A percentile compares a stretch with the other conserved stretches of the same genome.
phyloP scores from a whole-genome alignment of 2,329 filamentous ascomycete species.

The Neonectria coccinea region DNA sequence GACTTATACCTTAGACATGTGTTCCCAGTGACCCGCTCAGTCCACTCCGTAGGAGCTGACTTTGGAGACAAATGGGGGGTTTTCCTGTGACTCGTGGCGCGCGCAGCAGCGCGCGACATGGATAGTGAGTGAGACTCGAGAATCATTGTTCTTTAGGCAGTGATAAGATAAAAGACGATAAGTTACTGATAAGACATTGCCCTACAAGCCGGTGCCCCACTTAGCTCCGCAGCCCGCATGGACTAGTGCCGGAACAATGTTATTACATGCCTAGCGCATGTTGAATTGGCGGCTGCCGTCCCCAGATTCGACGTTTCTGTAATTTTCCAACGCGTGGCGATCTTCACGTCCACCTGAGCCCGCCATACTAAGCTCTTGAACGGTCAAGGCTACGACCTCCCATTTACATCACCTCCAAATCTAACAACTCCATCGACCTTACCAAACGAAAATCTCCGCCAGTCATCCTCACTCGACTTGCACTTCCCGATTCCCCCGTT shows the following conservation, averaged over 20 bases:
- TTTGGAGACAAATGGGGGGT: too few species aligned
- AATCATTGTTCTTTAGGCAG: not conserved
- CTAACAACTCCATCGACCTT: constrained; percentile 14
- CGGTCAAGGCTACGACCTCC: constrained; percentile 14
- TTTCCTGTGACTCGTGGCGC: not conserved
- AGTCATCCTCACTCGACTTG: not conserved
- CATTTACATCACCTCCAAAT: constrained; percentile 26
- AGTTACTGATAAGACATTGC: constrained; percentile 17
- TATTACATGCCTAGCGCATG: constrained; percentile 55
- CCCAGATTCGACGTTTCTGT: constrained; percentile 54
- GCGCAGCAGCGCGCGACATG: not conserved
- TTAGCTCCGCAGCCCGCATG: not conserved
- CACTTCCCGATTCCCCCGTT: constrained; percentile 13
- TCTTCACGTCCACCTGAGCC: constrained; percentile 39
- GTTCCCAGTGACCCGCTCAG: too few species aligned
- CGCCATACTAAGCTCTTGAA: constrained; percentile 24
- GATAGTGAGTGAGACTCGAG: not conserved
- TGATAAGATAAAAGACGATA: constrained; percentile 15
- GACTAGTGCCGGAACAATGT: constrained; percentile 50
- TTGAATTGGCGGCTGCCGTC: constrained; percentile 55
- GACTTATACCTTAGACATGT: not conserved
- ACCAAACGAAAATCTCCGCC: constrained; percentile 10
- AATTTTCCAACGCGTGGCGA: constrained; percentile 56
- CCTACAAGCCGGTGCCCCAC: constrained; percentile 15
- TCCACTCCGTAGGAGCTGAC: not conserved